Base-by-base conservation (phyloP, 2,329 filamentous ascomycete genomes). In the Phaeosphaeria sp. region DNA sequence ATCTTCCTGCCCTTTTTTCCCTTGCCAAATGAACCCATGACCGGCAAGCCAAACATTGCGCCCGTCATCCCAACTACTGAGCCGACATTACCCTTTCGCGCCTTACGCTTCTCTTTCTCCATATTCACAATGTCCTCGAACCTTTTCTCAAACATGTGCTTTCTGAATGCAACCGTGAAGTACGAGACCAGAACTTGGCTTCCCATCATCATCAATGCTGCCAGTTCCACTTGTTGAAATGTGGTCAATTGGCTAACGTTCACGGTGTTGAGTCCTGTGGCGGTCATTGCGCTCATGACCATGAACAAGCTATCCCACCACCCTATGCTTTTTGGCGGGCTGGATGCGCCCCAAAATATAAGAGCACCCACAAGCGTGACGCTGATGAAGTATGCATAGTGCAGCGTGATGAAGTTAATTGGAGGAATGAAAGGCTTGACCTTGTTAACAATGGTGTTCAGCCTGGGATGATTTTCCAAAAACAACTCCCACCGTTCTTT, bases 261-360 rank as follows among this genome's bases (percentile, higher is more conserved):
- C 21, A 67, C 55, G 6, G 65, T 57, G 43, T 67, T 67, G 58
- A 67, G 65, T 18, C 65, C 65, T 1, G 59, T 25, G 42, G 59
- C 65, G 46, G 59, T 44, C 42, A 44, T 44, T n/a, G 42, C 42
- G 15, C 42, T 44, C 58, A 60, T 63, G 21, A 58, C 57, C 65
- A 68, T 66, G 52, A 68, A 68, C 62, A 66, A 49, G 52, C 62
- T 56, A 39, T 68, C 62, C 65, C 65, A 68, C 63, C 63, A 68
- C 27, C 65, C 60, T 7, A 68, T 63, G 50, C 65, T 68, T 46
- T 56, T 57, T 21, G 65, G 54, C 27, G 65, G 65, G 25, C 51
- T 55, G 6, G 65, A 68, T 1, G 65, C 58, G 46, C 63, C 63
- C 65, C 65, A 67, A 47, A 67, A 66, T n/a, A 67, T 66, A 20